Evolutionary conservation across 805 yeast genomes (phyloP), one percentile per base, ranked within the genome.

Genomic region (Diddensiella caesifluorescens): DNA sequence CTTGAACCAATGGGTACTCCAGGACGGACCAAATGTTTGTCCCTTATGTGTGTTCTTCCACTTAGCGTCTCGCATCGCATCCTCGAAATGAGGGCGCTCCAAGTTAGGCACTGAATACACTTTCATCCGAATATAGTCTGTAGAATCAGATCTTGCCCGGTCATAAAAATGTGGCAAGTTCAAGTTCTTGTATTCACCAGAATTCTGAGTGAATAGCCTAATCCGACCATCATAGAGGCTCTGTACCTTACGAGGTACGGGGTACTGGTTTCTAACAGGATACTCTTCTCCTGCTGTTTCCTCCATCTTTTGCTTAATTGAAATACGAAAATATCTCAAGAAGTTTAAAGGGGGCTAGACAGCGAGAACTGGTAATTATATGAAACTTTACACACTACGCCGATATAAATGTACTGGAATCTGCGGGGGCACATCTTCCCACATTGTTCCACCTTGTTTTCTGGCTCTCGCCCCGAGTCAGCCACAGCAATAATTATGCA

Each of bases 1-100:
- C 51, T 77, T 74, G 63, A 92, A 87, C 98, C 98, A 90, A 50
- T 87, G 94, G 1, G 97, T 83, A 45, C 90, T 81, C 98, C 98
- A 90, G 10, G 94, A 83, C 2, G 98, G 98, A 0, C 97, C 97
- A 60, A 84, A 87, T 5, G 70, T 64, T 51, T 84, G 80, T 18
- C 92, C 94, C 50, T 78, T 79, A 29, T 51, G 43, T 4, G 69
- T 56, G 1, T 55, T 51, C 5, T 52, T 50, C 66, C 70, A 68
- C 28, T 49, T 49, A n/a, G 85, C 81, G 19, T 68, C 65, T 50
- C 70, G 65, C 45, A 80, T 64, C 48, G 85, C 74, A 42, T 76
- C 79, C 39, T 69, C 62, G 61, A 80, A 83, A 23, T 72, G 62
- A 0, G 92, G 92, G 34, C 89, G 70, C 39, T 68, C 61, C 33